Conservation (phyloP, 1,139 yeast genomes). For the Kodamaea sp. region DNA sequence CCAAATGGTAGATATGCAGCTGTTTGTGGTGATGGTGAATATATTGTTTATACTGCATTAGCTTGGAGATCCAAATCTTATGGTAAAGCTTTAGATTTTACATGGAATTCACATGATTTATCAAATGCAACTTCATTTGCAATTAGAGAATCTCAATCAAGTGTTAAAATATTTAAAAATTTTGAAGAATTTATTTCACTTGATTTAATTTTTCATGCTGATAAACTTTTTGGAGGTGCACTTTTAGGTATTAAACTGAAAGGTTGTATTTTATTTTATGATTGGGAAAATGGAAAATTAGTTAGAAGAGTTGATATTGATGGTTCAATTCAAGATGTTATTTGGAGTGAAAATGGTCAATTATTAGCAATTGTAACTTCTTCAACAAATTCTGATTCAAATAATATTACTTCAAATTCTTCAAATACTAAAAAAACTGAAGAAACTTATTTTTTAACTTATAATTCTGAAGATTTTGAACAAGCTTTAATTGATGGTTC, state of each 20-base stretch:
- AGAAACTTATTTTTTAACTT: constrained; percentile 77
- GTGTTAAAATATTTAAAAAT: constrained; percentile 72
- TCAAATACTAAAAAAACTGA: constrained; percentile 38
- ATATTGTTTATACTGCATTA: constrained; percentile 89
- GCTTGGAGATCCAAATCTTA: constrained; percentile 97
- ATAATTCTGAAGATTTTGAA: constrained; percentile 62
- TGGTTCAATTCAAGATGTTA: constrained; percentile 68
- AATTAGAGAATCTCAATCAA: constrained; percentile 63
- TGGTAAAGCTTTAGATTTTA: constrained; percentile 88
- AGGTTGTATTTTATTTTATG: constrained; percentile 82
- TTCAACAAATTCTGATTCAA: constrained; percentile 10
- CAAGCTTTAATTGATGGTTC: constrained; percentile 58
- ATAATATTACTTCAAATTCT: constrained; percentile 14
- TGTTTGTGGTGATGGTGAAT: constrained; percentile 97
- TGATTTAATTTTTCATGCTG: constrained; percentile 71
- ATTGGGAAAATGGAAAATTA: constrained; percentile 84
- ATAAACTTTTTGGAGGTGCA: constrained; percentile 82
- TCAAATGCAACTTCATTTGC: constrained; percentile 75
- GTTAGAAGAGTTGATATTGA: constrained; percentile 81
- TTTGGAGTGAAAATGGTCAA: constrained; percentile 95
- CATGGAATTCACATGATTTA: constrained; percentile 81
- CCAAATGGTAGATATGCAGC: constrained; percentile 98
- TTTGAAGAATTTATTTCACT: constrained; percentile 73
- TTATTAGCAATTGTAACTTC: constrained; percentile 73
- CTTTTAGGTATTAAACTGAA: constrained; percentile 78